Evolutionary conservation across 331 rosid genomes (phyloP).

Genomic region (Cucumis variabilis): DNA sequence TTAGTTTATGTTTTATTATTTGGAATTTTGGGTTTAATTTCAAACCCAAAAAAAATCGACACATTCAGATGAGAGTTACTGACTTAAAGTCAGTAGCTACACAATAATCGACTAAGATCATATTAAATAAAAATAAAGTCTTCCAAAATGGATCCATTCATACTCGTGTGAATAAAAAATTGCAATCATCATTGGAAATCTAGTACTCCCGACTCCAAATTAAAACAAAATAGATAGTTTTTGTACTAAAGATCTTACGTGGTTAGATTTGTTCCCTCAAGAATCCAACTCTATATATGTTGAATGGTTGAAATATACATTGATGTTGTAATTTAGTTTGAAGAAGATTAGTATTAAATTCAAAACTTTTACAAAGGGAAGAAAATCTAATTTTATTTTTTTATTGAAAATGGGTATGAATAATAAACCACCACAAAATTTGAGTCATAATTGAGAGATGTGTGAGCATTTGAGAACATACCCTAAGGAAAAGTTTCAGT

Average conservation of each 20-base stretch:
- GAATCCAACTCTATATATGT: not conserved
- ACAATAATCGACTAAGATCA: not conserved
- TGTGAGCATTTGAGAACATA: not conserved
- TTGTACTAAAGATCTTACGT: not conserved
- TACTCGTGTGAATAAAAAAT: not conserved
- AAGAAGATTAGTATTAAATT: too few species aligned
- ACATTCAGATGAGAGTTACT: not conserved
- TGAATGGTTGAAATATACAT: not conserved
- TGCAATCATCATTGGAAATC: not conserved
- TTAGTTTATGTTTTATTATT: too few species aligned
- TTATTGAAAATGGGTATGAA: not conserved
- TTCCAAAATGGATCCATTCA: too few species aligned
- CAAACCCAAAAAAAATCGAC: not conserved
- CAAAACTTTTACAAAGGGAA: not conserved
- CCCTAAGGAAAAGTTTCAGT: conserved; percentile 16
- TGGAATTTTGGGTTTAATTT: too few species aligned
- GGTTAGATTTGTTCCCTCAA: not conserved
- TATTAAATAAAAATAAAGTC: too few species aligned
- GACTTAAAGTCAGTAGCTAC: not conserved
- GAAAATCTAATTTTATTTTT: too few species aligned
- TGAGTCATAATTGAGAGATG: not conserved
- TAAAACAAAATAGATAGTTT: not conserved
- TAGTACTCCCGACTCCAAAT: not conserved
- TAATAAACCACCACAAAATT: not conserved
- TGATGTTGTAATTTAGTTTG: too few species aligned